These are phyloP conservation scores for Aegilops bicornis DNA, from an alignment of 176 grass and related monocot species.

Conservation along the genomic window DNA sequence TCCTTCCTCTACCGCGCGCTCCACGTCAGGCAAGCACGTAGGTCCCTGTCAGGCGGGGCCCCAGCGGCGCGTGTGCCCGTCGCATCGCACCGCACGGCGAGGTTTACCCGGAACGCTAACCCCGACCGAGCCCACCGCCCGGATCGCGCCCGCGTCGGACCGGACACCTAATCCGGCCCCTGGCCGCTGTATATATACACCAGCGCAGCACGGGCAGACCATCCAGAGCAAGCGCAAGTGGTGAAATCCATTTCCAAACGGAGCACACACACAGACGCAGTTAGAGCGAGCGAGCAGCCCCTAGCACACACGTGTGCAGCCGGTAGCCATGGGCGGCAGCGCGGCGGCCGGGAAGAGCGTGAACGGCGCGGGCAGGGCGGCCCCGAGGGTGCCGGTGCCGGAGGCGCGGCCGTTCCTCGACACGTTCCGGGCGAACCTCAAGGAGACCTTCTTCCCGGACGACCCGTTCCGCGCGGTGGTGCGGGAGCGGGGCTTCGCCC, in stretches of 20 bases:
- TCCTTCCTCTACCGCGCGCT: background rate
- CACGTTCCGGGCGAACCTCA: conserved; percentile 63
- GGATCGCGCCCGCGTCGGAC: background rate
- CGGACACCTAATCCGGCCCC: background rate
- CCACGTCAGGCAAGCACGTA: background rate
- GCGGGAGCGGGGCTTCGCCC: conserved; percentile 24
- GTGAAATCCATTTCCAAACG: background rate
- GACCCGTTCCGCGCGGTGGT: conserved; percentile 73
- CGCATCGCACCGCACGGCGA: background rate
- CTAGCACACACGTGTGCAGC: background rate
- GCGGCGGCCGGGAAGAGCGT: conserved; percentile 15
- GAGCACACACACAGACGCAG: background rate
- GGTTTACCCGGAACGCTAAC: background rate
- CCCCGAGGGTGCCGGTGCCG: conserved; percentile 54
- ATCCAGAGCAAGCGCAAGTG: background rate
- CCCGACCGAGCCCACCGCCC: background rate
- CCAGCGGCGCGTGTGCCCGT: background rate
- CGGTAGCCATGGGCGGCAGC: conserved; percentile 36
- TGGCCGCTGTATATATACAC: background rate
- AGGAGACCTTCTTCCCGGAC: conserved; percentile 96
- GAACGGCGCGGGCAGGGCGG: background rate
- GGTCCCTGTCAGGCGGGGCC: background rate
- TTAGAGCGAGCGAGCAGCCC: background rate
- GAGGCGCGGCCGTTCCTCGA: conserved; percentile 58
- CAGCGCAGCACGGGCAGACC: background rate